Conservation (phyloP, 306 rosid species). For the Quercus glauca region DNA sequence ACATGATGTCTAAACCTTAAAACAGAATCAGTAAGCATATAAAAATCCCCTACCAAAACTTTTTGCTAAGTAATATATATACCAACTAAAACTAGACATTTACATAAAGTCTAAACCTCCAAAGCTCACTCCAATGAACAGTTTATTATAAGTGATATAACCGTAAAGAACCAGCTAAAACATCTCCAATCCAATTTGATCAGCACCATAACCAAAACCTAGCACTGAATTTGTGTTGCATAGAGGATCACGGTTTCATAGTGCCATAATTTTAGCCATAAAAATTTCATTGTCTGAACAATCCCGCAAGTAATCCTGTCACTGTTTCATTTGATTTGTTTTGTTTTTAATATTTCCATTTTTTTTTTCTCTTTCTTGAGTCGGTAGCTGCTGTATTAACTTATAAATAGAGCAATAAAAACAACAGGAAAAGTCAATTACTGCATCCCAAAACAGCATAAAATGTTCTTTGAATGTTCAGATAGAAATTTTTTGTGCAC, state of each 20-base stretch:
- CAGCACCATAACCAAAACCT: not conserved
- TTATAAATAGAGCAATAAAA: not conserved
- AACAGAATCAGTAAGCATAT: too few species aligned
- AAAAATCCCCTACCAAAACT: too few species aligned
- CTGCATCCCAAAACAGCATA: not conserved
- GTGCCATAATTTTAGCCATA: conserved; percentile 54
- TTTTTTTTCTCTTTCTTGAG: not conserved
- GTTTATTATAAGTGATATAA: too few species aligned
- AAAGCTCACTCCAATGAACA: too few species aligned
- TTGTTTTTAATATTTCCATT: not conserved
- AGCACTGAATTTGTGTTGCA: conserved; percentile 18
- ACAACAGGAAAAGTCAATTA: not conserved
- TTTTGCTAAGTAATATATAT: too few species aligned
- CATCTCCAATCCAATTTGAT: not conserved
- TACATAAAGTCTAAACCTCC: too few species aligned
- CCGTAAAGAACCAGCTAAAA: too few species aligned
- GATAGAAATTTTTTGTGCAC: not conserved
- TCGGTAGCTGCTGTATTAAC: not conserved
- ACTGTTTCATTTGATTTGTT: not conserved
- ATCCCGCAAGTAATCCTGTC: conserved; percentile 23
- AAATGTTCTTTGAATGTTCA: not conserved
- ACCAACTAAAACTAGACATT: too few species aligned
- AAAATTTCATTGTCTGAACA: conserved; percentile 59
- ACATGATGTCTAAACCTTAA: too few species aligned
- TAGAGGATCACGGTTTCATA: conserved; percentile 30